phyloP scores from a whole-genome alignment of 331 rosid genomes.

The Acacia concinna region DNA sequence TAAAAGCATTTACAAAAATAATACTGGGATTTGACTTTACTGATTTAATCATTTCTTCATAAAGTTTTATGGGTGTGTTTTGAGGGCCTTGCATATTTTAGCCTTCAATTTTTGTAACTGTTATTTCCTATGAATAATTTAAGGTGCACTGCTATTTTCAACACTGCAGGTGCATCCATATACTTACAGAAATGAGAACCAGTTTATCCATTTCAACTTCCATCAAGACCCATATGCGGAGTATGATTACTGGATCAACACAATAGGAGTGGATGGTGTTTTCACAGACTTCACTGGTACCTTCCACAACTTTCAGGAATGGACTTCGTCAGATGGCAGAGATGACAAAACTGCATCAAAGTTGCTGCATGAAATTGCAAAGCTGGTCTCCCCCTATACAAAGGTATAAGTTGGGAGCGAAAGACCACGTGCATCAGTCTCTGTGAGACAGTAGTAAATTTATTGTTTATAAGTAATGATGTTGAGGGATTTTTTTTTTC shows the following conservation, averaged over 20 bases:
- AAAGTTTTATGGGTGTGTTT: neutral
- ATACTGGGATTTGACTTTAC: neutral
- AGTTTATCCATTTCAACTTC: constrained; percentile 59
- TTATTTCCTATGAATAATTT: neutral
- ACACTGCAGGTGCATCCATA: constrained; percentile 86
- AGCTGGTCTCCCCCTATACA: constrained; percentile 48
- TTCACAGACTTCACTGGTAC: constrained; percentile 94
- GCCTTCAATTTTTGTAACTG: constrained; percentile 11
- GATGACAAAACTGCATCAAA: constrained; percentile 42
- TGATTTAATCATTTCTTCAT: neutral
- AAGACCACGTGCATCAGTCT: neutral
- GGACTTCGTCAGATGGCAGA: constrained; percentile 45
- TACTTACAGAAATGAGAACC: constrained; percentile 78
- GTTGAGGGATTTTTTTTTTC: no score
- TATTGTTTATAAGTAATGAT: neutral
- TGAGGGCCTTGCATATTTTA: neutral
- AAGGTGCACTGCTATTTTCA: constrained; percentile 2
- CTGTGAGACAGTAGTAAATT: neutral
- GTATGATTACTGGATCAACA: constrained; percentile 77
- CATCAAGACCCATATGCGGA: constrained; percentile 79
- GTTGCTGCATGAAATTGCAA: constrained; percentile 66
- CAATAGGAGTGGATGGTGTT: constrained; percentile 80
- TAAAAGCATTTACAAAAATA: neutral
- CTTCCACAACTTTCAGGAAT: constrained; percentile 68
- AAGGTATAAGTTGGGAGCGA: constrained; percentile 24